Evolutionary conservation across 148 eudicot species (phyloP), one percentile per base, ranked within the genome.

Genomic region (Rhododendron griersonianum): DNA sequence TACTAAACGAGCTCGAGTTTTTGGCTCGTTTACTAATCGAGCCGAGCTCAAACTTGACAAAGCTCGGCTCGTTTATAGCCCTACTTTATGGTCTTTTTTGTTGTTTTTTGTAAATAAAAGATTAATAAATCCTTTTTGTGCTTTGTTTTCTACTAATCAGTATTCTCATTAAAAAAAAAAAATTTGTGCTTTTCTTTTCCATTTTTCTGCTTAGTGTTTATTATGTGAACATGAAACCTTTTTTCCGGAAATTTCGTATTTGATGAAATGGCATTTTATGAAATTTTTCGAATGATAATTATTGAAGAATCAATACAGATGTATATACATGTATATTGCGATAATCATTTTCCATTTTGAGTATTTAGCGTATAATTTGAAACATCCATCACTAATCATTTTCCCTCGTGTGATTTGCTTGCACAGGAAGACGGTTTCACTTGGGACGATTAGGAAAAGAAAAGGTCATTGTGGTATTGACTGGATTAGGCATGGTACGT

Each of bases 401-500:
- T 37, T 39, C n/a, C n/a, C 39, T 75, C 19, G 0, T 6, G 2
- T 75, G 11, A 7, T 84, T 33, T 19, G 59, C 2, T 15, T 47
- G 11, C 11, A 84, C 89, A 89, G 90, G 90, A 80, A 89, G 87
- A 67, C 85, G 90, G 59, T 89, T 89, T 69, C 80, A 85, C 18
- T 4, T 89, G 5, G 90, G 87, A 41, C 33, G 11, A 5, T 0
- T 86, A 14, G 85, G 63, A 57, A 41, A 59, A n/a, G 19, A 86
- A n/a, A 89, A 82, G 30, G 86, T 89, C 39, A 89, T 89, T 9
- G 48, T 87, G 1, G 87, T 89, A 8, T 81, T 86, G 90, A 86
- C 90, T 45, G 90, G 90, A 57, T 74, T 89, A 28, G 53, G 90
- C 85, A 89, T 89, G 90, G 90, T 89, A 67, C 45, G 88, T 84